These are phyloP conservation scores for Phytophthora constricta DNA, from an alignment of 352 stramenopile species.

Conservation along the genomic window DNA sequence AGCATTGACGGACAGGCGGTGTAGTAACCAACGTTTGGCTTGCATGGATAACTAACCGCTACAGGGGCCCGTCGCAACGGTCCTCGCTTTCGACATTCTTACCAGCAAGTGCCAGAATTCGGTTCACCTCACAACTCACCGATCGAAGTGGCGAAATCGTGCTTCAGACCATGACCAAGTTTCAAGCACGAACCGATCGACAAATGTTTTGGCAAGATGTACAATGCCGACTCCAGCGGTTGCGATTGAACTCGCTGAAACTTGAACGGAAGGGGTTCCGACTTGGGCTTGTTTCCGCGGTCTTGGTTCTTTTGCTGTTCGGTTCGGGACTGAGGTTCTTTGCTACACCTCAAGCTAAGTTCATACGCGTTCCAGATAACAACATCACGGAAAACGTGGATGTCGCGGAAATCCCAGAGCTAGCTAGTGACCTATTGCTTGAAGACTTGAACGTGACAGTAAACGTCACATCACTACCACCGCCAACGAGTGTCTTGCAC, in stretches of 20 bases:
- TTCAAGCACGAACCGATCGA: neutral
- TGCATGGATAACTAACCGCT: too few relatives aligned
- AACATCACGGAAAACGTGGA: neutral
- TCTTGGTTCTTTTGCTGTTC: neutral
- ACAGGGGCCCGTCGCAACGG: too few relatives aligned
- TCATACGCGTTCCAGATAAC: neutral
- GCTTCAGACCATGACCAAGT: neutral
- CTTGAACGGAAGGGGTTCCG: neutral
- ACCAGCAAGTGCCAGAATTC: too few relatives aligned
- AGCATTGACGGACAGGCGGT: too few relatives aligned
- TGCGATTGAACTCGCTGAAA: neutral
- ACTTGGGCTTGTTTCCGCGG: neutral
- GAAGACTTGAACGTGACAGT: too few relatives aligned
- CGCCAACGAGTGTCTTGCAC: constrained; percentile 20
- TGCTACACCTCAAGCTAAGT: neutral
- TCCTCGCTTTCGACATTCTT: too few relatives aligned
- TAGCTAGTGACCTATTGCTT: neutral
- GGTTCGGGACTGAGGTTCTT: neutral
- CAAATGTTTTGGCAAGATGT: neutral
- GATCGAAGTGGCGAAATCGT: too few relatives aligned
- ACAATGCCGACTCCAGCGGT: neutral
- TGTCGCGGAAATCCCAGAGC: neutral
- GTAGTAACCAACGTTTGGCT: too few relatives aligned
- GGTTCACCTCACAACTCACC: too few relatives aligned
- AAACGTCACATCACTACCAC: constrained; percentile 3